A percentile compares a stretch with the other conserved stretches of the same genome.
Evolutionary conservation across 2,329 filamentous ascomycete species (phyloP).

Genomic region (Cytospora chrysosperma): DNA sequence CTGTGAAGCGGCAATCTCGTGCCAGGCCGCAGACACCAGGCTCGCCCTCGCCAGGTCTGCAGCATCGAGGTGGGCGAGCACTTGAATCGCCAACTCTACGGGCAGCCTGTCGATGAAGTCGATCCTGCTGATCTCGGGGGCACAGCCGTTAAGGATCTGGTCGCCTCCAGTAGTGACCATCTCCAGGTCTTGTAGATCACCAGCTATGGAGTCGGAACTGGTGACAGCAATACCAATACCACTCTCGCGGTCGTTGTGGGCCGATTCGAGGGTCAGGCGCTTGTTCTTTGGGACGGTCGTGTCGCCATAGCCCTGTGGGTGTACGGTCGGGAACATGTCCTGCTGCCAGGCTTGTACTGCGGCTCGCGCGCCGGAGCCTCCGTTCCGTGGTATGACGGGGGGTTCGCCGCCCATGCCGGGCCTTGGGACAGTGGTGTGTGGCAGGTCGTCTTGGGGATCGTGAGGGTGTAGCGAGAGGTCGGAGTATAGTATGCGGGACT

Average conservation of each 20-base stretch:
- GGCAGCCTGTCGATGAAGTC: slow-evolving; percentile 60
- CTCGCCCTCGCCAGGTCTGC: slow-evolving; percentile 48
- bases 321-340: slow-evolving; percentile 38
- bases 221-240: slow-evolving; percentile 62
- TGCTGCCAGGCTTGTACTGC: slow-evolving; percentile 59
- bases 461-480: slow-evolving; percentile 32
- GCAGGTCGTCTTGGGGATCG: slow-evolving; percentile 17
- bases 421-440: slow-evolving; percentile 36
- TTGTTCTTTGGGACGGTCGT: slow-evolving; percentile 36
- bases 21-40: slow-evolving; percentile 53
- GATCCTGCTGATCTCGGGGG: slow-evolving; percentile 47
- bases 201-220: slow-evolving; percentile 38
- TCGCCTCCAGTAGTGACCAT: slow-evolving; percentile 27
- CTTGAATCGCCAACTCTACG: slow-evolving; percentile 57
- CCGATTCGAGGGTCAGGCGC: slow-evolving; percentile 48
- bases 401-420: slow-evolving; percentile 54
- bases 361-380: slow-evolving; percentile 61
- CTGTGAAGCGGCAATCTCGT: slow-evolving; percentile 46
- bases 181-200: slow-evolving; percentile 29
- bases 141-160: slow-evolving; percentile 33
- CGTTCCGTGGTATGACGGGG: slow-evolving; percentile 59
- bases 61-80: slow-evolving; percentile 57
- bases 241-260: slow-evolving; percentile 59
- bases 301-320: slow-evolving; percentile 3
- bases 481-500: slow-evolving; percentile 46